Evolutionary conservation across 768 basidiomycete genomes (phyloP).

Genomic region (Leccinum arenicola): DNA sequence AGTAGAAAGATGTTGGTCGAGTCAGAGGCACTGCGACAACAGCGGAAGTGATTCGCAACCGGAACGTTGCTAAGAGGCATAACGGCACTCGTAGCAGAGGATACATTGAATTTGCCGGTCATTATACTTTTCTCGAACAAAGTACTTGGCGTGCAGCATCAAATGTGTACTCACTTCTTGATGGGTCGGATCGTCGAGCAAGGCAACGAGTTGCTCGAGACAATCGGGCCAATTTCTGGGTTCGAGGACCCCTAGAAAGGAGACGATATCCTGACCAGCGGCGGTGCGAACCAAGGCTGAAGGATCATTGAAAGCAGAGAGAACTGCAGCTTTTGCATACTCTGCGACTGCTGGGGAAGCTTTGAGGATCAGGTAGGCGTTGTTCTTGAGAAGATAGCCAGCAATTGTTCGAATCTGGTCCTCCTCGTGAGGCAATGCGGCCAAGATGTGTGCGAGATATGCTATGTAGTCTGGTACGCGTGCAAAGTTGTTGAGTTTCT

Average conservation of each 20-base stretch:
- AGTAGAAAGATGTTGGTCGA: constrained; percentile 1
- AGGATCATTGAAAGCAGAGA: constrained; percentile 77
- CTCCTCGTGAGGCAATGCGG: constrained; percentile 75
- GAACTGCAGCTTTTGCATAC: constrained; percentile 73
- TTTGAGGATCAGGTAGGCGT: constrained; percentile 72
- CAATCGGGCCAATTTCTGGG: constrained; percentile 96
- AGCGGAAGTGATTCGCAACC: not conserved
- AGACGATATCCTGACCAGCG: constrained; percentile 89
- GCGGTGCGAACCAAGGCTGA: constrained; percentile 91
- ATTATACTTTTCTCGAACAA: not conserved
- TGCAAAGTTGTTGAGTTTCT: constrained; percentile 89
- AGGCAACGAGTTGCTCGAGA: constrained; percentile 76
- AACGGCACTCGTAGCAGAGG: constrained; percentile 5
- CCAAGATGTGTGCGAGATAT: constrained; percentile 93
- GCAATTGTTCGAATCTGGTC: constrained; percentile 94
- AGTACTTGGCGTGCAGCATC: not conserved
- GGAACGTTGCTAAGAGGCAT: constrained; percentile 1
- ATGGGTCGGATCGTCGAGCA: constrained; percentile 74
- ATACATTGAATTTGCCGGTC: constrained; percentile 4
- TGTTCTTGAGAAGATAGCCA: constrained; percentile 96
- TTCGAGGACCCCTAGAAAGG: constrained; percentile 83
- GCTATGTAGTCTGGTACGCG: constrained; percentile 91
- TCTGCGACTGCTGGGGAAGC: constrained; percentile 63
- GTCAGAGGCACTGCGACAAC: not conserved
- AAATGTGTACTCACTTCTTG: constrained; percentile 75